Percentiles rank a stretch among this genome's conserved stretches.
These are phyloP conservation scores for Prunella vulgaris DNA, from an alignment of 257 asterid species.

Conservation along the genomic window DNA sequence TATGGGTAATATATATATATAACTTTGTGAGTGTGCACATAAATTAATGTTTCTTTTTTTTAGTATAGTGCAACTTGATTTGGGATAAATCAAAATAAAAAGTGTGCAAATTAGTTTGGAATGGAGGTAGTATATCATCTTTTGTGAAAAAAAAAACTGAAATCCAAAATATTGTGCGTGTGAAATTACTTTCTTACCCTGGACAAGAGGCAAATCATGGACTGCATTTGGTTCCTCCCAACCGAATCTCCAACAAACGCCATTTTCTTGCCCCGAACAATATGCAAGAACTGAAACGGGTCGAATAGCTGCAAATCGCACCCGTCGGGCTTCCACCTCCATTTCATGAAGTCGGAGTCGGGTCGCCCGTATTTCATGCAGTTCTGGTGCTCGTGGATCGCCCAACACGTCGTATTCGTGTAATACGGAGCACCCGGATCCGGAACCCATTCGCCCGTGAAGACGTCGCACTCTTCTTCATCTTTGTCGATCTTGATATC, in stretches of 20 bases:
- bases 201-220: conserved; percentile 68
- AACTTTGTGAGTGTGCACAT: too few relatives aligned
- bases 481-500: conserved; percentile 9
- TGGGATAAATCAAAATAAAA: too few relatives aligned
- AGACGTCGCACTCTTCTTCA: conserved; percentile 33
- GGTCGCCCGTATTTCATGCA: conserved; percentile 47
- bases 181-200: conserved; percentile 32
- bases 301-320: conserved; percentile 55
- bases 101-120: too few relatives aligned
- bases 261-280: conserved; percentile 50
- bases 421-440: conserved; percentile 53
- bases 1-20: too few relatives aligned
- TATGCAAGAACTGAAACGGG: conserved; percentile 52
- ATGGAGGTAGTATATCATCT: too few relatives aligned
- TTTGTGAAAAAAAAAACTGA: too few relatives aligned
- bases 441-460: conserved; percentile 58
- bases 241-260: conserved; percentile 79
- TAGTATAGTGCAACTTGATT: too few relatives aligned
- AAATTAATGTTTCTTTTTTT: too few relatives aligned
- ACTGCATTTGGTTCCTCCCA: conserved; percentile 71
- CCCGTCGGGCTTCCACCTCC: conserved; percentile 46
- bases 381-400: conserved; percentile 48
- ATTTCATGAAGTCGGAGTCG: conserved; percentile 30
- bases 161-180: too few relatives aligned
- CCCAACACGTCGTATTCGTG: conserved; percentile 47